Conservation (phyloP, 805 yeast species). For the Jamesozyma spencerorum region DNA sequence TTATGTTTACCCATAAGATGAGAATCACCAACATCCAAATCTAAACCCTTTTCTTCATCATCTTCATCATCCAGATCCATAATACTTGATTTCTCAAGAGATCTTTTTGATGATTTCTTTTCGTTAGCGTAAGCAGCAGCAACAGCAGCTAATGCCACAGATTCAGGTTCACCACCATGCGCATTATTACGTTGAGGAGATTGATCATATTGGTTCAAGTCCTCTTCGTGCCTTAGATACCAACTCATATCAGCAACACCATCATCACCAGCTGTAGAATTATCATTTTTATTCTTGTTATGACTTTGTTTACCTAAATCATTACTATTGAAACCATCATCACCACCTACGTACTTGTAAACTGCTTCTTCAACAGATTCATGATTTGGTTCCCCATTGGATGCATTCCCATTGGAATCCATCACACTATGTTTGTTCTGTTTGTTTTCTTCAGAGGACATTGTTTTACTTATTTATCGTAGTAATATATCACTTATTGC, state of each 20-base stretch:
- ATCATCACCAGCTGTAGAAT: conserved; percentile 3
- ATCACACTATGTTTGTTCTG: neutral
- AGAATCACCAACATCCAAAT: neutral
- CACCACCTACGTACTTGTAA: conserved; percentile 63
- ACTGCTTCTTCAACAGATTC: conserved; percentile 69
- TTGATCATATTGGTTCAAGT: conserved; percentile 5
- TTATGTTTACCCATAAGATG: conserved; percentile 3
- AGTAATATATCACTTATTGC: neutral
- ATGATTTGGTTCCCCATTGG: conserved; percentile 6
- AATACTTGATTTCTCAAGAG: conserved; percentile 2
- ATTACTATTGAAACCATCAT: conserved; percentile 43
- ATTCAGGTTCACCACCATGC: conserved; percentile 9
- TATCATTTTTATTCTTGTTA: conserved; percentile 12
- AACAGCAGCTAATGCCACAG: conserved; percentile 28
- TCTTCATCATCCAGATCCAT: conserved; percentile 5
- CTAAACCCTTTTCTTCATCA: conserved; percentile 8
- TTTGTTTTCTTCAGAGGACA: conserved; percentile 2
- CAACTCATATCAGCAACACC: conserved; percentile 16
- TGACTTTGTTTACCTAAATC: conserved; percentile 7
- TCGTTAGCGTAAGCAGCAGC: conserved; percentile 27
- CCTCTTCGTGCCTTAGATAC: conserved; percentile 19
- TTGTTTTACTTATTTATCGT: neutral
- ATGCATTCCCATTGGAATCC: neutral
- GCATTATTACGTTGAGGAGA: neutral
- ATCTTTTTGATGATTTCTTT: conserved; percentile 10